Evolutionary conservation across 148 eudicot species (phyloP).

Genomic region (Nyssa sinensis): DNA sequence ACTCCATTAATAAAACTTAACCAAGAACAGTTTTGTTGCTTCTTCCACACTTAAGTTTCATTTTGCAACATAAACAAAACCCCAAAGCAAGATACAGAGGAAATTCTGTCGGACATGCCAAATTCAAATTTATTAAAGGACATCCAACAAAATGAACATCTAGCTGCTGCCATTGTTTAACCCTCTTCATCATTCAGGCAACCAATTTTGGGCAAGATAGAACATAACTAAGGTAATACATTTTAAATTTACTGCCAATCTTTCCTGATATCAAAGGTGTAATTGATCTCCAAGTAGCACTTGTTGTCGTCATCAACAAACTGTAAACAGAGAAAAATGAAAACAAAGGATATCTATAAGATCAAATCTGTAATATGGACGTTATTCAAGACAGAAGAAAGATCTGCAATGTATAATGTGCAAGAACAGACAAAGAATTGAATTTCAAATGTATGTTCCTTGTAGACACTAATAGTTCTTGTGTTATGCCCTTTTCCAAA

Average conservation of each 20-base stretch:
- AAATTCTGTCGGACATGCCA: background rate
- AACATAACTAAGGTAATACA: background rate
- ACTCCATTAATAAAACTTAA: background rate
- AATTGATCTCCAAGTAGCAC: conserved; percentile 79
- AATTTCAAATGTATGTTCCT: conserved; percentile 9
- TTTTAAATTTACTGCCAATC: conserved; percentile 42
- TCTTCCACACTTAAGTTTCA: background rate
- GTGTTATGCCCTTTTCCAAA: too few species aligned
- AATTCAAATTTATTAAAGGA: conserved; percentile 1
- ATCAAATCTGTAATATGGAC: background rate
- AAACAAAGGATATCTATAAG: background rate
- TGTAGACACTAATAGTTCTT: too few species aligned
- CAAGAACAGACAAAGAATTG: background rate
- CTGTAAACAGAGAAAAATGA: conserved; percentile 28
- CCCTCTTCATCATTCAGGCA: background rate
- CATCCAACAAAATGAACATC: background rate
- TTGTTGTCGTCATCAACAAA: conserved; percentile 81
- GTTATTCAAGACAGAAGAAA: background rate
- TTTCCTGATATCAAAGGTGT: conserved; percentile 69
- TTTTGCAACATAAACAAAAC: background rate
- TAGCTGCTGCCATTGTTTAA: background rate
- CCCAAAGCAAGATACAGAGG: background rate
- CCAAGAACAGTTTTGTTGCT: background rate
- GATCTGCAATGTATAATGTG: background rate
- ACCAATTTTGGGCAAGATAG: background rate